A percentile compares a stretch with the other conserved stretches of the same genome.
Evolutionary conservation across 2,329 filamentous ascomycete species (phyloP).

Genomic region (Penicillium paneum): DNA sequence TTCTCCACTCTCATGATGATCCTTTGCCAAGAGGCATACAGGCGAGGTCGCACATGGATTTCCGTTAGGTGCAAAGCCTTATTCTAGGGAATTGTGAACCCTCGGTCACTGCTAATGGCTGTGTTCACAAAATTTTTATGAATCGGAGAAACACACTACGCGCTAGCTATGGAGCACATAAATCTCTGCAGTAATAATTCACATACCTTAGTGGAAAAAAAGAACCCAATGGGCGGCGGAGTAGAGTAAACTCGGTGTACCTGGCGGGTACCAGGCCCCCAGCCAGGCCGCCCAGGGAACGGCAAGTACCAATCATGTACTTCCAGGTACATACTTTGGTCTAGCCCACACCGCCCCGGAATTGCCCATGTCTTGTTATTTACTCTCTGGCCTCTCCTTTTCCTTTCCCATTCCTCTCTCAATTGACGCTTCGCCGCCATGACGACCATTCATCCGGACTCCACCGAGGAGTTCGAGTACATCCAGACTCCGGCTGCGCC

Average conservation of each 20-base stretch:
- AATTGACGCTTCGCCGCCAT: constrained; percentile 30
- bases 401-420: constrained; percentile 20
- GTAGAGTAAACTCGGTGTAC: constrained; percentile 1
- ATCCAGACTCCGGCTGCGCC: constrained; percentile 60
- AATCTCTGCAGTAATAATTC: not conserved
- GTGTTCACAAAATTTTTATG: not conserved
- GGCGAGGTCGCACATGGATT: constrained; percentile 17
- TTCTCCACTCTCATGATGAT: constrained; percentile 21
- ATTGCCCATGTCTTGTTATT: constrained; percentile 21
- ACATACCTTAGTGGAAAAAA: not conserved
- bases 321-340: constrained; percentile 6
- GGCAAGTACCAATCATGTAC: constrained; percentile 9
- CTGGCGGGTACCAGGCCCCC: not conserved
- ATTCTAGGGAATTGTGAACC: not conserved
- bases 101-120: too few relatives aligned
- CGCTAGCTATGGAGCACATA: not conserved
- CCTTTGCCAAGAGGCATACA: constrained; percentile 14
- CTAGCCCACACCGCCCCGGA: constrained; percentile 19
- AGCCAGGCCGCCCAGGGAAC: constrained; percentile 10
- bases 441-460: constrained; percentile 46
- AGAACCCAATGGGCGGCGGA: not conserved
- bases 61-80: constrained; percentile 3
- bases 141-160: not conserved
- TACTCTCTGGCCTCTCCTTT: constrained; percentile 22
- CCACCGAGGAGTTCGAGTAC: constrained; percentile 50